A percentile compares a stretch with the other conserved stretches of the same genome.
Evolutionary conservation across 2,329 filamentous ascomycete species (phyloP).

Genomic region (Graphilbum sp.): DNA sequence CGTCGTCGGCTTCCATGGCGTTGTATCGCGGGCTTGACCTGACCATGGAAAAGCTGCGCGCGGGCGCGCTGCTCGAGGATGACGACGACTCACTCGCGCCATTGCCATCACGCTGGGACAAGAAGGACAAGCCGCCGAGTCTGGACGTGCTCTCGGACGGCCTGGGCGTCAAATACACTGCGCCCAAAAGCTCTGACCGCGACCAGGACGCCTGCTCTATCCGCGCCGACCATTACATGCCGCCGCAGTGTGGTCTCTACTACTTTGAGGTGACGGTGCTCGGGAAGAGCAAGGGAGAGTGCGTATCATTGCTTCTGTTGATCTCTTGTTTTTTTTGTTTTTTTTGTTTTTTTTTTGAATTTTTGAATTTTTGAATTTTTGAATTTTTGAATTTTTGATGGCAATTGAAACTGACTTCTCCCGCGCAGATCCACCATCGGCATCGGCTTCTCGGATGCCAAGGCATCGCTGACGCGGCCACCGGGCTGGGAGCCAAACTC

Average conservation of each 20-base stretch:
- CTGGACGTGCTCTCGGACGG: constrained; percentile 64
- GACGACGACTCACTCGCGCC: constrained; percentile 45
- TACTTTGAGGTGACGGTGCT: constrained; percentile 63
- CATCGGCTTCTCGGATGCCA: constrained; percentile 43
- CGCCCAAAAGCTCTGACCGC: constrained; percentile 29
- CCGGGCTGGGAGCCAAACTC: constrained; percentile 53
- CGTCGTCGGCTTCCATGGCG: constrained; percentile 8
- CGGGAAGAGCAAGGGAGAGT: constrained; percentile 37
- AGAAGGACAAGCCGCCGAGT: constrained; percentile 53
- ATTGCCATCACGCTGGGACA: constrained; percentile 71
- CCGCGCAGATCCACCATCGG: constrained; percentile 37
- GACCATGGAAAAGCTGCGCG: constrained; percentile 43
- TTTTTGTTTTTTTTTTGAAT: no score
- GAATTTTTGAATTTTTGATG: no score
- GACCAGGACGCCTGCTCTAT: constrained; percentile 68
- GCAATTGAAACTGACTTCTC: not conserved
- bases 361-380: no score
- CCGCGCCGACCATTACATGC: constrained; percentile 73
- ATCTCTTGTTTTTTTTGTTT: not conserved
- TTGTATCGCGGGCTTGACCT: constrained; percentile 67
- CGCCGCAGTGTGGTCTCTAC: constrained; percentile 79
- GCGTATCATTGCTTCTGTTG: constrained; percentile 15
- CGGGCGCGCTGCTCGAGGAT: constrained; percentile 24
- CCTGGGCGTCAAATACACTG: constrained; percentile 48
- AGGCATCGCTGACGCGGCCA: constrained; percentile 35